phyloP scores from a whole-genome alignment of 352 stramenopile genomes.

The Phytophthora pisi region DNA sequence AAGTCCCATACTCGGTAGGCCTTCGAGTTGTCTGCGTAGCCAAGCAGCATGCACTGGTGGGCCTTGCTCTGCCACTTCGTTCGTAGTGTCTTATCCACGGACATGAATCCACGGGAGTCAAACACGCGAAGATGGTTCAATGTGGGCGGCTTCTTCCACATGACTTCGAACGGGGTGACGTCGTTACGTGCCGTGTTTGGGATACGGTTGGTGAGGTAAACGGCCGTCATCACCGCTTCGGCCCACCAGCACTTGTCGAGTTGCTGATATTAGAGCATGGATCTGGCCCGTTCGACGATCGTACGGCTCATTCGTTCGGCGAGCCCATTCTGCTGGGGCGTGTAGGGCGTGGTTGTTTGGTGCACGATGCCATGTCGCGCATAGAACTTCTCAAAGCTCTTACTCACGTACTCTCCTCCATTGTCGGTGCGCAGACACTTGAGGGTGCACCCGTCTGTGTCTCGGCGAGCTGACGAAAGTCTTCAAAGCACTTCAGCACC shows the following conservation, averaged over 20 bases:
- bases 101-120: slow-evolving; percentile 17
- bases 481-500: slow-evolving; percentile 7
- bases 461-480: slow-evolving; percentile 3
- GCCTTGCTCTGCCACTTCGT: slow-evolving; percentile 23
- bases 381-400: slow-evolving; percentile 18
- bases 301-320: slow-evolving; percentile 23
- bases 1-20: slow-evolving; percentile 18
- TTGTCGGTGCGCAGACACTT: slow-evolving; percentile 26
- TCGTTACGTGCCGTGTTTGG: slow-evolving; percentile 5
- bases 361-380: slow-evolving; percentile 13
- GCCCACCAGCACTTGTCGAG: slow-evolving; percentile 13
- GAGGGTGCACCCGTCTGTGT: slow-evolving; percentile 7
- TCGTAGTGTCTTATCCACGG: slow-evolving; percentile 14
- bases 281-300: slow-evolving; percentile 4
- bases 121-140: slow-evolving; percentile 24
- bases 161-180: slow-evolving; percentile 8
- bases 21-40: slow-evolving; percentile 9
- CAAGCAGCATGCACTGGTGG: slow-evolving; percentile 12
- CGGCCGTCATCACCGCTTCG: slow-evolving; percentile 10
- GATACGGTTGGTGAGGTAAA: slow-evolving; percentile 12
- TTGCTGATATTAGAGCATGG: slow-evolving; percentile 17
- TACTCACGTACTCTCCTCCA: slow-evolving; percentile 25
- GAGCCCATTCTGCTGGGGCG: slow-evolving; percentile 20
- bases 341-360: slow-evolving; percentile 10
- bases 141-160: slow-evolving; percentile 3